Conservation (phyloP, 768 basidiomycete genomes). For the Trametes cingulata region DNA sequence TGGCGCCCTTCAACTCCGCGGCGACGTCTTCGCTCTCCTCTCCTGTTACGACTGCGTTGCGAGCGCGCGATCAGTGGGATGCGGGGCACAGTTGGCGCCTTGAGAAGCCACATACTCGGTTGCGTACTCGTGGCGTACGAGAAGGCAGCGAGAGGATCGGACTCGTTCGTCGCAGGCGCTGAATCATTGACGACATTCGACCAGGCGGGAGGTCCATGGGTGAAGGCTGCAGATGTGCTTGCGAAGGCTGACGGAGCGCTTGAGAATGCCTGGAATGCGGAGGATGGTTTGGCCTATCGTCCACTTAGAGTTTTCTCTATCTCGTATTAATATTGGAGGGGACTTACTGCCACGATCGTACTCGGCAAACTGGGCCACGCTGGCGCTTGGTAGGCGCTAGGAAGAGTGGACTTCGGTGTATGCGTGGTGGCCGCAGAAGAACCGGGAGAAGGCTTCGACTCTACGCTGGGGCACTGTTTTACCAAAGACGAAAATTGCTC, state of each 20-base stretch:
- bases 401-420: not conserved
- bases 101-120: constrained; percentile 5
- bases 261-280: constrained; percentile 28
- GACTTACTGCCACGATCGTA: constrained; percentile 7
- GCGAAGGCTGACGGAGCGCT: constrained; percentile 22
- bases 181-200: not conserved
- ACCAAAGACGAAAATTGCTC: too few relatives aligned
- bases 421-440: not conserved
- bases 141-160: constrained; percentile 24
- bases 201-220: constrained; percentile 10
- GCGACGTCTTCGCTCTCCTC: constrained; percentile 64
- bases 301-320: too few relatives aligned
- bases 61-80: not conserved
- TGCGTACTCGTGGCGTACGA: constrained; percentile 14
- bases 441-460: not conserved
- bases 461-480: too few relatives aligned
- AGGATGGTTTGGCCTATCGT: constrained; percentile 24
- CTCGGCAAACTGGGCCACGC: not conserved
- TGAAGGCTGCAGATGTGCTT: not conserved
- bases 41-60: constrained; percentile 49
- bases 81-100: not conserved
- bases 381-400: not conserved
- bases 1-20: constrained; percentile 60
- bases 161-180: not conserved
- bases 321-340: too few relatives aligned